phyloP scores from a whole-genome alignment of 495 filamentous ascomycete species.

The Extremus antarcticus region DNA sequence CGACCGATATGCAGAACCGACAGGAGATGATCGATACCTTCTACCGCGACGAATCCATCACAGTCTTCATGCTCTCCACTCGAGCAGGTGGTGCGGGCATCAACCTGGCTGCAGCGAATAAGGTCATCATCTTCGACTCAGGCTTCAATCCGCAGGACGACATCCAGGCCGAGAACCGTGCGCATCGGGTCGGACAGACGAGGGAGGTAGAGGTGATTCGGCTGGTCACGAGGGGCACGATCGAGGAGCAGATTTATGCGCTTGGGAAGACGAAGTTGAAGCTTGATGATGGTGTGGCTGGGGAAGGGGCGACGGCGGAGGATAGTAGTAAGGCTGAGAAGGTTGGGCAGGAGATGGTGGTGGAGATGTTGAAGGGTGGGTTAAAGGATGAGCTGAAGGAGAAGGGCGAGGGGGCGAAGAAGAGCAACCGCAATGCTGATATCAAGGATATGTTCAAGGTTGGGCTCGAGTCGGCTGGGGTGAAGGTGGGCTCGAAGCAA shows the following conservation, averaged over 20 bases:
- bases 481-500: slow-evolving; percentile 18
- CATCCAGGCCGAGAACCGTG: slow-evolving; percentile 90
- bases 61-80: slow-evolving; percentile 85
- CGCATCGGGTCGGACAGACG: slow-evolving; percentile 86
- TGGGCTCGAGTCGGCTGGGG: slow-evolving; percentile 28
- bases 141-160: slow-evolving; percentile 96
- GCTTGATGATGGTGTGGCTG: slow-evolving; percentile 76
- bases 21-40: slow-evolving; percentile 84
- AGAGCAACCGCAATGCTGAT: slow-evolving; percentile 16
- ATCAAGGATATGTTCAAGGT: slow-evolving; percentile 28
- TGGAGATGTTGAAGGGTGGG: slow-evolving; percentile 47
- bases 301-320: slow-evolving; percentile 35
- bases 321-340: slow-evolving; percentile 40
- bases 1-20: slow-evolving; percentile 69
- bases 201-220: slow-evolving; percentile 77
- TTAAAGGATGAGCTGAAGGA: slow-evolving; percentile 13
- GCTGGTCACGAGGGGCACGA: slow-evolving; percentile 69
- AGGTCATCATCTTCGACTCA: slow-evolving; percentile 93
- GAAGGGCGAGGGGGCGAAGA: slow-evolving; percentile 8
- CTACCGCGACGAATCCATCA: slow-evolving; percentile 61
- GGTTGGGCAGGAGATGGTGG: slow-evolving; percentile 49
- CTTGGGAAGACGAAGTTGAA: slow-evolving; percentile 84
- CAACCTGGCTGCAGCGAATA: slow-evolving; percentile 89
- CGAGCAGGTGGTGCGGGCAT: slow-evolving; percentile 91
- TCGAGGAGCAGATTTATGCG: slow-evolving; percentile 86